Evolutionary conservation across 371 early-diverging fungal genomes (phyloP).

Genomic region (Mortierella sp.): DNA sequence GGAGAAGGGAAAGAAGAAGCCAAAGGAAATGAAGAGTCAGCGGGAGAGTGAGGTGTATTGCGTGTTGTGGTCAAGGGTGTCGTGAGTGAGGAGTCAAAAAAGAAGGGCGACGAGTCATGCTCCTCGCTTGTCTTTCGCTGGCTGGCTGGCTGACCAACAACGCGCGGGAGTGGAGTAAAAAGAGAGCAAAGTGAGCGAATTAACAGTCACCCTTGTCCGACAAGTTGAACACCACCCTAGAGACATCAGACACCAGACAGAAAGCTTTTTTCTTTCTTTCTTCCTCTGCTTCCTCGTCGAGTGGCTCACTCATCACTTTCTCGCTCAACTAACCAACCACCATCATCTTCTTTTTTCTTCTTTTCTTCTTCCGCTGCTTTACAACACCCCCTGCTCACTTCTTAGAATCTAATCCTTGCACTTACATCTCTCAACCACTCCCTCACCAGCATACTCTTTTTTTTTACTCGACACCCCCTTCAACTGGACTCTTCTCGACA

Average conservation of each 20-base stretch:
- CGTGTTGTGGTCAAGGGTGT: too few species aligned
- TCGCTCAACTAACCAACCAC: background rate
- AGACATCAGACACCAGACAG: background rate
- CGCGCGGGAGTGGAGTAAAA: background rate
- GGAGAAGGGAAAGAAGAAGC: background rate
- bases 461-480: background rate
- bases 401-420: background rate
- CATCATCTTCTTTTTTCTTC: background rate
- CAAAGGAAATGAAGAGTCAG: background rate
- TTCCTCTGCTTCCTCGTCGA: background rate
- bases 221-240: background rate
- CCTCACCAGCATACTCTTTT: background rate
- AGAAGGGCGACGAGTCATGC: background rate
- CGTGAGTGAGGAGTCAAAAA: too few species aligned
- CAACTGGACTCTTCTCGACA: background rate
- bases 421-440: background rate
- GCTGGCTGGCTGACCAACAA: background rate
- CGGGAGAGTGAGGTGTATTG: background rate
- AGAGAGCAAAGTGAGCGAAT: background rate
- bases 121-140: background rate
- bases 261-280: background rate
- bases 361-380: background rate
- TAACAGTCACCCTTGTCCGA: background rate
- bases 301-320: background rate
- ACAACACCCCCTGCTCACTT: background rate